Conservation (phyloP, 805 yeast species). For the Wickerhamomyces xylosicus region DNA sequence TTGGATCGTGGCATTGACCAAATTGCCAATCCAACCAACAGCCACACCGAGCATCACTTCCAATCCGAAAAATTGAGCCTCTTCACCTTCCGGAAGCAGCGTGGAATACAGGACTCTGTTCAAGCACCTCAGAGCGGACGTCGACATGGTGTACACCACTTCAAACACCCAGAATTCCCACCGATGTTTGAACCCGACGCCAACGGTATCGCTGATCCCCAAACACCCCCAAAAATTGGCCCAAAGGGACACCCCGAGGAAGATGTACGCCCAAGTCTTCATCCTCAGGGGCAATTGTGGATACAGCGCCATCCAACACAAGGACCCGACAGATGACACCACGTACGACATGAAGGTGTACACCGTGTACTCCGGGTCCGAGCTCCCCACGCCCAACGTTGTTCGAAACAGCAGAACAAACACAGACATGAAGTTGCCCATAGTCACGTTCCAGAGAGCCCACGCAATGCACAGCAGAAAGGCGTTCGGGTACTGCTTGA, state of each 20-base stretch:
- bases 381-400: slow-evolving; percentile 27
- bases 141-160: slow-evolving; percentile 24
- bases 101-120: slow-evolving; percentile 28
- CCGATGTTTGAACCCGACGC: slow-evolving; percentile 29
- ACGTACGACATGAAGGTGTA: slow-evolving; percentile 28
- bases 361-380: slow-evolving; percentile 29
- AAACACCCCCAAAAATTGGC: slow-evolving; percentile 30
- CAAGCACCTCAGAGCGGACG: slow-evolving; percentile 26
- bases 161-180: slow-evolving; percentile 35
- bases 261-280: slow-evolving; percentile 27
- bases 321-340: slow-evolving; percentile 25
- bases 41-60: slow-evolving; percentile 30
- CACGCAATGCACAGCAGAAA: slow-evolving; percentile 27
- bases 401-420: slow-evolving; percentile 28
- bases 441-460: slow-evolving; percentile 32
- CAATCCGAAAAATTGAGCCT: slow-evolving; percentile 32
- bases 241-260: slow-evolving; percentile 22
- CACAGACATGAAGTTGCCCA: slow-evolving; percentile 25
- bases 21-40: slow-evolving; percentile 30
- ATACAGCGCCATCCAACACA: slow-evolving; percentile 27
- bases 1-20: slow-evolving; percentile 29
- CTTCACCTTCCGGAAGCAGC: slow-evolving; percentile 29
- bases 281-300: slow-evolving; percentile 18
- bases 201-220: slow-evolving; percentile 20
- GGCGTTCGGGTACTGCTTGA: slow-evolving; percentile 24